A percentile compares a stretch with the other conserved stretches of the same genome.
Conservation (phyloP, 306 rosid genomes). For the Dryas alaskensis region DNA sequence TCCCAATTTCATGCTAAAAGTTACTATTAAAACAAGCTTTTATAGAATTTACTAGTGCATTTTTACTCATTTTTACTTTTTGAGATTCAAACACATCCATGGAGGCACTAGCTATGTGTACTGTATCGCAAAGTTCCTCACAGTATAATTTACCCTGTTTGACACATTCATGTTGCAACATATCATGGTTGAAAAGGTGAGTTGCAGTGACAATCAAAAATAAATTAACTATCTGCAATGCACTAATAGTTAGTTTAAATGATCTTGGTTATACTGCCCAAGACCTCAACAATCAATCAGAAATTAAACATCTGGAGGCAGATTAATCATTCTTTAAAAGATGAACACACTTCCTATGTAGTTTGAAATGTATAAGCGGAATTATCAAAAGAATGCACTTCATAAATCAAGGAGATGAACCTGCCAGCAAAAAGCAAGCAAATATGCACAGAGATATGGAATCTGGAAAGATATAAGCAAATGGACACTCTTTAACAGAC, state of each 20-base stretch:
- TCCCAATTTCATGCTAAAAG: neutral
- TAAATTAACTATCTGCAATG: neutral
- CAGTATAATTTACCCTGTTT: neutral
- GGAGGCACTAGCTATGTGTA: neutral
- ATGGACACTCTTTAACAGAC: slow-evolving; percentile 1
- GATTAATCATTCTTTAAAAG: too few relatives aligned
- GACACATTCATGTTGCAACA: neutral
- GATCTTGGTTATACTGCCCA: neutral
- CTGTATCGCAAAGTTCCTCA: neutral
- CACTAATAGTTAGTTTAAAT: neutral
- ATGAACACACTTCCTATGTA: too few relatives aligned
- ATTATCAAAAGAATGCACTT: neutral
- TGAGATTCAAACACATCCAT: neutral
- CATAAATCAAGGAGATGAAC: neutral
- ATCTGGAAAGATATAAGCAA: neutral
- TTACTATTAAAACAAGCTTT: neutral
- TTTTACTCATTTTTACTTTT: too few relatives aligned
- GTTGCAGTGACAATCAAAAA: neutral
- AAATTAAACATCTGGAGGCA: too few relatives aligned
- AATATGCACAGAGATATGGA: neutral
- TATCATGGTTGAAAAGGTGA: neutral
- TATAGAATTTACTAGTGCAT: neutral
- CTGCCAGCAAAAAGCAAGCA: neutral
- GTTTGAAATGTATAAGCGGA: neutral
- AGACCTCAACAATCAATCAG: neutral